These are phyloP conservation scores for Globisporangium heterothallicum DNA, from an alignment of 352 stramenopile genomes.

Conservation along the genomic window DNA sequence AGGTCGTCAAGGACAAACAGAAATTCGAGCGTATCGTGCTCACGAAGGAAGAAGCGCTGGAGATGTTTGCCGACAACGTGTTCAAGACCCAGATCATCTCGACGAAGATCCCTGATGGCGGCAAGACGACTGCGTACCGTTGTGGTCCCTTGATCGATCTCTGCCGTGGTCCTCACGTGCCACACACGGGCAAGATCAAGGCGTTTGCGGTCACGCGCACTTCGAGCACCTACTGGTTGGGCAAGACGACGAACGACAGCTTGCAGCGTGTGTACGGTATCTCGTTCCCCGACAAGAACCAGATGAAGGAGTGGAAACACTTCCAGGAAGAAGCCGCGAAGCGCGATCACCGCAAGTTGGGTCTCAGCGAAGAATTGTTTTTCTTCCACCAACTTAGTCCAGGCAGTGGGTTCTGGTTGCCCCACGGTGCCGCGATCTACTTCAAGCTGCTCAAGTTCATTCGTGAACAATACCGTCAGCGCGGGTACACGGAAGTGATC, in stretches of 20 bases:
- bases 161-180: constrained; percentile 96
- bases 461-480: constrained; percentile 74
- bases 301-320: constrained; percentile 85
- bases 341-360: constrained; percentile 93
- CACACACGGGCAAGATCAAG: constrained; percentile 95
- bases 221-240: constrained; percentile 96
- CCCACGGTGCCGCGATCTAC: constrained; percentile 97
- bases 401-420: constrained; percentile 97
- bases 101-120: constrained; percentile 96
- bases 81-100: constrained; percentile 97
- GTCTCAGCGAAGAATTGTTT: constrained; percentile 95
- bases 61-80: constrained; percentile 98
- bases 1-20: constrained; percentile 96
- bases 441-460: constrained; percentile 93
- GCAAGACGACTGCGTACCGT: constrained; percentile 95
- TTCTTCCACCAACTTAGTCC: constrained; percentile 93
- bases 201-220: constrained; percentile 93
- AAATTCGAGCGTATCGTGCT: constrained; percentile 97
- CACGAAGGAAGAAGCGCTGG: constrained; percentile 97
- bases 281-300: constrained; percentile 88
- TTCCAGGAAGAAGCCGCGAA: constrained; percentile 95
- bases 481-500: constrained; percentile 96
- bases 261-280: constrained; percentile 97
- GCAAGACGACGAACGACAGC: constrained; percentile 95
- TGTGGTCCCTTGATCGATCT: constrained; percentile 97